Evolutionary conservation across 257 asterid species (phyloP).

Genomic region (Solanum okadae): DNA sequence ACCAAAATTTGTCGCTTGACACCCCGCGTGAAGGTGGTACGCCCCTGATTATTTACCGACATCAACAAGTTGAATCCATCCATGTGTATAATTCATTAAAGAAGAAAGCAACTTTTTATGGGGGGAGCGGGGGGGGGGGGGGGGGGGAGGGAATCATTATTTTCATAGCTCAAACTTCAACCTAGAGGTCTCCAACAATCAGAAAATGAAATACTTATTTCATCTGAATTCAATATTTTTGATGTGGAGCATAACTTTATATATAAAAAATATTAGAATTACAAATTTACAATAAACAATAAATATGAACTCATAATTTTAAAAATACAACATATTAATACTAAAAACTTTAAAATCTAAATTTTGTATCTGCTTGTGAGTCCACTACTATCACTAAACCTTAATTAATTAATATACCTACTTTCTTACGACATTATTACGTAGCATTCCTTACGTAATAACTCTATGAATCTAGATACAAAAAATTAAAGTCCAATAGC

Average conservation of each 20-base stretch:
- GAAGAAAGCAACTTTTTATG: neutral
- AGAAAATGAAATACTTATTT: no score
- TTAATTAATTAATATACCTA: neutral
- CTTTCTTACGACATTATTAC: neutral
- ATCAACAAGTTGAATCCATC: neutral
- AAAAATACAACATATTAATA: neutral
- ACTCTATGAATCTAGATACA: neutral
- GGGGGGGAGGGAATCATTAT: no score
- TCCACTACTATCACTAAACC: neutral
- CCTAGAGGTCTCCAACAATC: neutral
- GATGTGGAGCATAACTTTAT: neutral
- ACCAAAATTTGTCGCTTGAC: no score
- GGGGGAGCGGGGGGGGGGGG: neutral
- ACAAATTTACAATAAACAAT: neutral
- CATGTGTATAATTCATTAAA: neutral
- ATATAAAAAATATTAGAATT: neutral
- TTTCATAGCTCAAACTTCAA: neutral
- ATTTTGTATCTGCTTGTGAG: neutral
- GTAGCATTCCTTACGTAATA: neutral
- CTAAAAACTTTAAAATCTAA: neutral
- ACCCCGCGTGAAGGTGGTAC: no score
- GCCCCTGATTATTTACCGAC: neutral
- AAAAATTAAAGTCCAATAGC: neutral
- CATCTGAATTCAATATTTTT: neutral
- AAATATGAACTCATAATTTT: neutral